Conservation (phyloP, 2,329 filamentous ascomycete genomes). For the Penicillium sp. region DNA sequence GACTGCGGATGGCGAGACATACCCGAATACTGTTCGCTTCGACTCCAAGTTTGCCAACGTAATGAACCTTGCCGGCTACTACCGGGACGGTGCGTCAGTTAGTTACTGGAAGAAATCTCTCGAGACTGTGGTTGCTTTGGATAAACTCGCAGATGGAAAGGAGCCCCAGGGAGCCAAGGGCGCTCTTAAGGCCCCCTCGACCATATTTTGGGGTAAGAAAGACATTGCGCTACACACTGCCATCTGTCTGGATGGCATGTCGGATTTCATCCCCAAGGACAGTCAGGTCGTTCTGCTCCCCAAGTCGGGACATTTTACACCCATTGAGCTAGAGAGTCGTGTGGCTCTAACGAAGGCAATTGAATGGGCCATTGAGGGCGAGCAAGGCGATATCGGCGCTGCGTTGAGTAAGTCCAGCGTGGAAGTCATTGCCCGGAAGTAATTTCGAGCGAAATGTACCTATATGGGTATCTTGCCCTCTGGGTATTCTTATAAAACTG, state of each 20-base stretch:
- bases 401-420: slow-evolving; percentile 32
- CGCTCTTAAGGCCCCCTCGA: slow-evolving; percentile 52
- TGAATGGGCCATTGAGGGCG: slow-evolving; percentile 40
- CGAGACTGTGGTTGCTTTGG: slow-evolving; percentile 47
- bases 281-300: slow-evolving; percentile 55
- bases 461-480: not conserved
- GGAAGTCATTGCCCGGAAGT: not conserved
- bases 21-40: slow-evolving; percentile 42
- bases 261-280: slow-evolving; percentile 50
- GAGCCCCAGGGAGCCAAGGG: slow-evolving; percentile 45
- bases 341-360: slow-evolving; percentile 44
- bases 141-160: slow-evolving; percentile 41
- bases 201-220: slow-evolving; percentile 54
- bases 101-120: slow-evolving; percentile 54
- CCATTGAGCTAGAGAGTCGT: slow-evolving; percentile 48
- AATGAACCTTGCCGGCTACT: slow-evolving; percentile 54
- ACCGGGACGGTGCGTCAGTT: slow-evolving; percentile 51
- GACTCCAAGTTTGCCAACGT: slow-evolving; percentile 48
- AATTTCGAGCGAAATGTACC: not conserved
- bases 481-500: not conserved
- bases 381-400: slow-evolving; percentile 36
- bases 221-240: slow-evolving; percentile 53
- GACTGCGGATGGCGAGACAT: slow-evolving; percentile 33
- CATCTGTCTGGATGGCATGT: slow-evolving; percentile 54
- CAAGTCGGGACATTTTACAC: slow-evolving; percentile 55